These are phyloP conservation scores for Sextonia rubra DNA, from an alignment of 164 flowering plant species.

Conservation along the genomic window DNA sequence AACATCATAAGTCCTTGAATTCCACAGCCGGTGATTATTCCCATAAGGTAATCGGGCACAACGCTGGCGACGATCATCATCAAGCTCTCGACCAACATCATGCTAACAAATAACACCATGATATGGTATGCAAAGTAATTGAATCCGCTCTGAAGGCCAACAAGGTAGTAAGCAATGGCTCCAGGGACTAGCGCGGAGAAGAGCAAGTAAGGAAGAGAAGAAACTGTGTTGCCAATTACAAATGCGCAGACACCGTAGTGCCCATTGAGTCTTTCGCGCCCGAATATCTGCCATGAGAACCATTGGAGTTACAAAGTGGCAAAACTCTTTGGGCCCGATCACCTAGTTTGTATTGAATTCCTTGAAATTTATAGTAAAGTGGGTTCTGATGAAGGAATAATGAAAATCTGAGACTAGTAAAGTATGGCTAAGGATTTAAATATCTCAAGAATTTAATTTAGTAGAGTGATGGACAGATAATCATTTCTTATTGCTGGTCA, in stretches of 20 bases:
- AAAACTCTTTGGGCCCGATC: no score
- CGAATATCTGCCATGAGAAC: conserved; percentile 28
- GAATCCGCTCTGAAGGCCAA: conserved; percentile 30
- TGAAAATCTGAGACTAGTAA: no score
- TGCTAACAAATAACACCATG: conserved; percentile 25
- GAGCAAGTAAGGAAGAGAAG: conserved; percentile 50
- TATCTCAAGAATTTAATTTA: no score
- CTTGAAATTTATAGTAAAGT: no score
- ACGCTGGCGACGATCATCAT: conserved; percentile 62
- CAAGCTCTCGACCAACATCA: conserved; percentile 54
- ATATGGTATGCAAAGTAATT: conserved; percentile 35
- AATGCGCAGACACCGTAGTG: conserved; percentile 50
- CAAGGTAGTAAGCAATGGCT: conserved; percentile 41
- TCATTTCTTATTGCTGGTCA: no score
- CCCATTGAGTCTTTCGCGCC: conserved; percentile 50
- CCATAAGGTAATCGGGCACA: conserved; percentile 64
- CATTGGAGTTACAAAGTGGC: neutral
- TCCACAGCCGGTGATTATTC: conserved; percentile 52
- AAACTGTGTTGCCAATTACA: conserved; percentile 49
- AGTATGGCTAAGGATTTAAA: no score
- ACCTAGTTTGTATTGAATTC: no score
- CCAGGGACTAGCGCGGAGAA: conserved; percentile 44
- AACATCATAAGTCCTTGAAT: conserved; percentile 58
- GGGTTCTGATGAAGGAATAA: no score
- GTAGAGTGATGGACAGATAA: no score